phyloP scores from a whole-genome alignment of 306 rosid genomes.

The Dalbergia oliveri region DNA sequence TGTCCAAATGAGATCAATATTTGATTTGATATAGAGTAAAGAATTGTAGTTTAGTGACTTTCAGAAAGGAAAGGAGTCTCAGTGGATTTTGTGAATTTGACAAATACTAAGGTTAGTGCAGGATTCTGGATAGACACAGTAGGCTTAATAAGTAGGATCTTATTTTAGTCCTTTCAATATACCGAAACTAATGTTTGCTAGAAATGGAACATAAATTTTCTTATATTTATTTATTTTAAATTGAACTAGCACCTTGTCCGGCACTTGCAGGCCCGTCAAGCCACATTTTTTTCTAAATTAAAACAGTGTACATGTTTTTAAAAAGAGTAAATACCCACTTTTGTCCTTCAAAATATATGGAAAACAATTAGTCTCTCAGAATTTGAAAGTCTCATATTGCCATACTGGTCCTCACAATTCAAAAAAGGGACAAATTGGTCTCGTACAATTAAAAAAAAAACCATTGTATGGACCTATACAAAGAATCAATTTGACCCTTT shows the following conservation, averaged over 20 bases:
- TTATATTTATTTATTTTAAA: neutral
- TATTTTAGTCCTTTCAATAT: slow-evolving; percentile 23
- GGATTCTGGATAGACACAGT: neutral
- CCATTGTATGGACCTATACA: too few relatives aligned
- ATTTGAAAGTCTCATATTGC: too few relatives aligned
- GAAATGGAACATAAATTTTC: neutral
- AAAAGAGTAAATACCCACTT: too few relatives aligned
- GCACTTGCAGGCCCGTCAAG: too few relatives aligned
- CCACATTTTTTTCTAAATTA: too few relatives aligned
- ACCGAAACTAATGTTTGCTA: neutral
- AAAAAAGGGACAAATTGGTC: too few relatives aligned
- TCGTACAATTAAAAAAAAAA: too few relatives aligned
- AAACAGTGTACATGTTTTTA: too few relatives aligned
- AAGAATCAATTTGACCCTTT: too few relatives aligned
- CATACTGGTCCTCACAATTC: too few relatives aligned
- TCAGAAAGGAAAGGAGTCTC: slow-evolving; percentile 22
- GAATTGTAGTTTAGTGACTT: neutral
- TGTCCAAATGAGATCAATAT: neutral
- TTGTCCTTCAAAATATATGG: too few relatives aligned
- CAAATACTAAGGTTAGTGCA: neutral
- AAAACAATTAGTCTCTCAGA: too few relatives aligned
- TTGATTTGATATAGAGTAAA: slow-evolving; percentile 13
- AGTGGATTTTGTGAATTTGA: slow-evolving; percentile 27
- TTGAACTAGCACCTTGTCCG: neutral
- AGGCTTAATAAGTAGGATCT: neutral